A percentile compares a stretch with the other conserved stretches of the same genome.
Conservation (phyloP, 352 stramenopile species). For the Aphanomyces astaci region DNA sequence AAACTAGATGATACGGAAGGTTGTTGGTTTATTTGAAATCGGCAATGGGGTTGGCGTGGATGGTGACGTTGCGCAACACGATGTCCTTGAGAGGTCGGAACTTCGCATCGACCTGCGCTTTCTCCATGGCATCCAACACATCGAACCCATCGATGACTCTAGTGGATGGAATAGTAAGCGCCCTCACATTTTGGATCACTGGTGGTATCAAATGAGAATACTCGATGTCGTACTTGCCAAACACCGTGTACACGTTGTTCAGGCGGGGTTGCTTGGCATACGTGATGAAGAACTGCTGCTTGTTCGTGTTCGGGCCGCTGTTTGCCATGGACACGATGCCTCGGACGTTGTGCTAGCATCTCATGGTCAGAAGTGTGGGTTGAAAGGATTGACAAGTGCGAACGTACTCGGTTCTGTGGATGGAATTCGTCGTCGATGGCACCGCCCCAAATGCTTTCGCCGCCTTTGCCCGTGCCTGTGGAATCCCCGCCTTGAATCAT, state of each 20-base stretch:
- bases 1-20: not conserved
- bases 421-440: slow-evolving; percentile 90
- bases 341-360: slow-evolving; percentile 70
- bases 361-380: not conserved
- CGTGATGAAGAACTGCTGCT: slow-evolving; percentile 98
- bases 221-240: slow-evolving; percentile 81
- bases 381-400: not conserved
- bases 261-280: slow-evolving; percentile 95
- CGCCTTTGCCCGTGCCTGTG: slow-evolving; percentile 83
- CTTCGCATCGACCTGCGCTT: slow-evolving; percentile 88
- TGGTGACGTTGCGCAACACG: slow-evolving; percentile 77
- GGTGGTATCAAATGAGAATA: not conserved
- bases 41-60: slow-evolving; percentile 91
- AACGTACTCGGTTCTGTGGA: slow-evolving; percentile 61
- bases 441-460: slow-evolving; percentile 85
- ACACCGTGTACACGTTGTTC: slow-evolving; percentile 97
- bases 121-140: slow-evolving; percentile 95
- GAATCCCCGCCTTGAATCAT: slow-evolving; percentile 88
- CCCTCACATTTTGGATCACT: not conserved
- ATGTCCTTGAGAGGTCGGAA: slow-evolving; percentile 86
- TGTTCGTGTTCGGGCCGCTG: slow-evolving; percentile 87
- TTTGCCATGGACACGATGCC: slow-evolving; percentile 91
- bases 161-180: slow-evolving; percentile 1
- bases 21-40: slow-evolving; percentile 24
- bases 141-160: slow-evolving; percentile 94